These are phyloP conservation scores for Stagonosporopsis rhizophila DNA, from an alignment of 2,329 filamentous ascomycete genomes.

Conservation along the genomic window DNA sequence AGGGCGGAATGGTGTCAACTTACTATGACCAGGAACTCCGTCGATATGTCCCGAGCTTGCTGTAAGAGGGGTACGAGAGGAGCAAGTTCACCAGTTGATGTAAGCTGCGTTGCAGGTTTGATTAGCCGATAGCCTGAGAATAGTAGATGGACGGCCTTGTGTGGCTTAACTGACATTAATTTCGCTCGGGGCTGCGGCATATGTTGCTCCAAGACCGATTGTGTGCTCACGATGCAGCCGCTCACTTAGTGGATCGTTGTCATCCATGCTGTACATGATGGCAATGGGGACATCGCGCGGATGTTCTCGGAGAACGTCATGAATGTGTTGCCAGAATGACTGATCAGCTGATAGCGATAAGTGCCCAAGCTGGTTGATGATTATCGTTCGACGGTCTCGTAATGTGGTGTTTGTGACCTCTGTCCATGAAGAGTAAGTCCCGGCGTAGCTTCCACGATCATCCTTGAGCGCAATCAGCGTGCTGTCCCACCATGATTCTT, in stretches of 20 bases:
- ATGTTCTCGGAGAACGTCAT: conserved; percentile 1
- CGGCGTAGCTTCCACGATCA: conserved; percentile 7
- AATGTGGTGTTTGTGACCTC: conserved; percentile 3
- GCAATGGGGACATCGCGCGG: conserved; percentile 14
- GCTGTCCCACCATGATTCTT: conserved; percentile 13
- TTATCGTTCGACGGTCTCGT: conserved; percentile 5
- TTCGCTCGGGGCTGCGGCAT: conserved; percentile 1
- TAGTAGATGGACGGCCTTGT: background rate
- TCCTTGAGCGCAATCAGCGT: conserved; percentile 7
- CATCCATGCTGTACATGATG: conserved; percentile 9
- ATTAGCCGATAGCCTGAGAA: background rate
- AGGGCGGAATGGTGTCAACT: background rate
- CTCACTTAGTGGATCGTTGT: background rate
- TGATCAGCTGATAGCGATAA: background rate
- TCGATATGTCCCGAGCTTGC: background rate
- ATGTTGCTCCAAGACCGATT: background rate
- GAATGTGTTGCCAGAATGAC: conserved; percentile 8
- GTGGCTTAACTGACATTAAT: conserved; percentile 3
- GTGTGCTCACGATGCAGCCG: conserved; percentile 4
- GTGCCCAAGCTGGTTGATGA: conserved; percentile 5
- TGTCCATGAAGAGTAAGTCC: conserved; percentile 10
- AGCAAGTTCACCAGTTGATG: background rate
- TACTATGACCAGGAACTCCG: background rate
- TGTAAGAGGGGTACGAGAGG: background rate
- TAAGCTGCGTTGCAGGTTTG: background rate